phyloP scores from a whole-genome alignment of 768 basidiomycete genomes.

The Termitomyces sp. region DNA sequence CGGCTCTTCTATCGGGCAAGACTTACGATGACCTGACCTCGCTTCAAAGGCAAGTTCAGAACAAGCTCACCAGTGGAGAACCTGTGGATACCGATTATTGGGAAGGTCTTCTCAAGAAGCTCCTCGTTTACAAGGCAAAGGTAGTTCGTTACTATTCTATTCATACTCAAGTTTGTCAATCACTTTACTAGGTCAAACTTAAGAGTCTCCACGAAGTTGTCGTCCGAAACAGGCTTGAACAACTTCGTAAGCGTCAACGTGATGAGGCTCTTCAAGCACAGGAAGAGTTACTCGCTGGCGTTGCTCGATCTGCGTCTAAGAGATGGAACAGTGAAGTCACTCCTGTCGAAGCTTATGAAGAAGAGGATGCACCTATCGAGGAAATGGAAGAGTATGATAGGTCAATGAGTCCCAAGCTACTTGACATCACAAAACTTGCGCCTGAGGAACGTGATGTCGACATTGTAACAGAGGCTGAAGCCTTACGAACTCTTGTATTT shows the following conservation, averaged over 20 bases:
- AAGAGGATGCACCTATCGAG: slow-evolving; percentile 40
- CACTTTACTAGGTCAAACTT: slow-evolving; percentile 67
- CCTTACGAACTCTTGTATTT: slow-evolving; percentile 60
- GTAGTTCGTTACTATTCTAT: slow-evolving; percentile 30
- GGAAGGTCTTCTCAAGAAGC: slow-evolving; percentile 87
- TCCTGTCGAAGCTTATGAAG: slow-evolving; percentile 25
- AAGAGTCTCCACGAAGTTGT: slow-evolving; percentile 94
- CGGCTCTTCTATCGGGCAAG: slow-evolving; percentile 77
- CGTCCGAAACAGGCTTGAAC: slow-evolving; percentile 92
- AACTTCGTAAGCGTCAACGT: slow-evolving; percentile 90
- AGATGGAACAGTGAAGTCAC: slow-evolving; percentile 31
- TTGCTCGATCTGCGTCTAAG: slow-evolving; percentile 52
- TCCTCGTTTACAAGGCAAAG: slow-evolving; percentile 97
- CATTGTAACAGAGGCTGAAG: slow-evolving; percentile 66
- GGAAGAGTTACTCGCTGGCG: slow-evolving; percentile 82
- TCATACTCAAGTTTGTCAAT: background rate
- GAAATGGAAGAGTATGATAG: slow-evolving; percentile 77
- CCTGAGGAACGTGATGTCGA: slow-evolving; percentile 81
- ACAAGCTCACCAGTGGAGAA: slow-evolving; percentile 86
- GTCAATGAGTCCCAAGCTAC: slow-evolving; percentile 78
- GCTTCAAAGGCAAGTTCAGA: slow-evolving; percentile 83
- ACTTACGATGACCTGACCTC: slow-evolving; percentile 77
- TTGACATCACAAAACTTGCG: slow-evolving; percentile 66
- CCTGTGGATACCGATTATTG: slow-evolving; percentile 97
- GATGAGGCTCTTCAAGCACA: slow-evolving; percentile 95